Base-by-base conservation (phyloP, 352 stramenopile genomes). In the Phytophthora lateralis region DNA sequence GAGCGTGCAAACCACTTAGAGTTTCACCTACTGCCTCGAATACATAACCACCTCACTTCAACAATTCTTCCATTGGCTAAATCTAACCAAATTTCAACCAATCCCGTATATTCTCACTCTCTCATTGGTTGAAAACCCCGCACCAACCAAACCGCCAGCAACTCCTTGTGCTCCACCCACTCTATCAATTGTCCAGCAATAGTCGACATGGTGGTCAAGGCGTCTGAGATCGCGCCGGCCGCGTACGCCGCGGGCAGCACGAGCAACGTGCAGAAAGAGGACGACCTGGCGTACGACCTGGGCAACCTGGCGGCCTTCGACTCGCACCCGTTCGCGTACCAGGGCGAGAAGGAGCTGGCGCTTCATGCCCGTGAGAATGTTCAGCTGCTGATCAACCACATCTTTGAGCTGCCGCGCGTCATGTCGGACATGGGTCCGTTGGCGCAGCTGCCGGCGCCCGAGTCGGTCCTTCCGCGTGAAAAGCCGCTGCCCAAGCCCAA, bases 351-450 rank as follows among this genome's bases (percentile, higher is more conserved):
- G 64, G 81, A 95, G 41, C 71, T 99, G 39, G 78, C 96, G 4
- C 60, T 92, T 35, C 89, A 97, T 60, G 92, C 96, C 26, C 81
- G 80, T 17, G 88, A 97, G 63, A 98, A 97, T 54, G 95, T 97
- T 49, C 93, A 98, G 67, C 85, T 99, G 46, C 63, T 99, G 45
- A 82, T 99, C 58, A 88, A 89, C 72, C 87, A 89, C 54, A 87
- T 99, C 53, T 97, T 97, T 63, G 83, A 92, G 32, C 63, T 99
- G 44, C 94, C 94, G 1, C 93, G 75, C 26, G 88, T 98, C 61
- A 89, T 88, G 69, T 98, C 91, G 53, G 96, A 98, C 71, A 91
- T 97, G 65, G 96, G 96, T 1, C 87, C 95, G 15, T 64, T 99
- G 63, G 93, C 89, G 5, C 68, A 87, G 54, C 76, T 97, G 44